These are phyloP conservation scores for Termitomyces sp. DNA, from an alignment of 1,284 basidiomycete genomes.

Conservation along the genomic window DNA sequence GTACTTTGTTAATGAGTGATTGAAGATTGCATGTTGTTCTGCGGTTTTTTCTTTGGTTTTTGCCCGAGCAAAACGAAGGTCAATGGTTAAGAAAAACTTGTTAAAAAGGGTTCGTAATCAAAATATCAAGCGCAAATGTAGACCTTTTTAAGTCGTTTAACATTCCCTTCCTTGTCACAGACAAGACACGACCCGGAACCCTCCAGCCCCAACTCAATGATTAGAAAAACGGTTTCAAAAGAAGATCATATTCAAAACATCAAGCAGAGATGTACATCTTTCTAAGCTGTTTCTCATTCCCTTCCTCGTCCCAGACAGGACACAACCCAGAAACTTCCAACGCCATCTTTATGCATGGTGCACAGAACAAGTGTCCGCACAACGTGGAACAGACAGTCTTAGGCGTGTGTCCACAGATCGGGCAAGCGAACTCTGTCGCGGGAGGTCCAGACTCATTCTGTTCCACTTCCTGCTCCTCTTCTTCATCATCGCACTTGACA, in stretches of 20 bases:
- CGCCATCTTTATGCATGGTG: conserved; percentile 10
- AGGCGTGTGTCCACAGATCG: conserved; percentile 9
- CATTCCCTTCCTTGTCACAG: conserved; percentile 12
- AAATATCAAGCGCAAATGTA: conserved; percentile 1
- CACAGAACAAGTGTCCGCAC: conserved; percentile 16
- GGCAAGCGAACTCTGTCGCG: conserved; percentile 10
- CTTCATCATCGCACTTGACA: neutral
- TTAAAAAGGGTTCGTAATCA: neutral
- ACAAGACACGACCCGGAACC: conserved; percentile 12
- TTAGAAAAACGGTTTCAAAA: neutral
- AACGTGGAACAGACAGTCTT: conserved; percentile 10
- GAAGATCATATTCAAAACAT: neutral
- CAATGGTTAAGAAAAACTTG: neutral
- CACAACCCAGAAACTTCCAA: conserved; percentile 12
- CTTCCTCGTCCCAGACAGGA: conserved; percentile 13
- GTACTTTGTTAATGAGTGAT: too few relatives aligned
- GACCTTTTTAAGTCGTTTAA: conserved; percentile 10
- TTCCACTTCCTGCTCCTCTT: conserved; percentile 7
- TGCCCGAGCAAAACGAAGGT: too few relatives aligned
- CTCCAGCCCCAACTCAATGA: conserved; percentile 7
- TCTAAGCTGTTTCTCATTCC: conserved; percentile 7
- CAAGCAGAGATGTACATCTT: conserved; percentile 7
- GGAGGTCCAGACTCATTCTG: neutral
- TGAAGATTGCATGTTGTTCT: too few relatives aligned
- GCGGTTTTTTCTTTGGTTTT: too few relatives aligned